Percentiles rank a stretch among this genome's conserved stretches.
Conservation (phyloP, 257 asterid genomes). For the Solanum commersonii region DNA sequence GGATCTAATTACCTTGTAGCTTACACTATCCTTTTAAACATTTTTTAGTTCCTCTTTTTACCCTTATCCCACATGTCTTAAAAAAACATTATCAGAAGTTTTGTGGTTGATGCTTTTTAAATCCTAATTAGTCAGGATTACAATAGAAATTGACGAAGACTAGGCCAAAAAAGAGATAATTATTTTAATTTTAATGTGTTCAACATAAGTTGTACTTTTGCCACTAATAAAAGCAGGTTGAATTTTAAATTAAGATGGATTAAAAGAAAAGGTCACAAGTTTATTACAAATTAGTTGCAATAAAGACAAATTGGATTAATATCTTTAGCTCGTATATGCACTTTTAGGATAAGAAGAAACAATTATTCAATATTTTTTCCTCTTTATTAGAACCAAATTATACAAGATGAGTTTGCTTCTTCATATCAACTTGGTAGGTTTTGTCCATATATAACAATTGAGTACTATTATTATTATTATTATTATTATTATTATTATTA, state of each 20-base stretch:
- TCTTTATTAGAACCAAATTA: not conserved
- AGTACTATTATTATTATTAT: not conserved
- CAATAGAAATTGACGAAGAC: not conserved
- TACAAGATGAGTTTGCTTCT: not conserved
- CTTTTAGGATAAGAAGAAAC: not conserved
- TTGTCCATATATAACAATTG: not conserved
- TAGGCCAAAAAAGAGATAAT: not conserved
- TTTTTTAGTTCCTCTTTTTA: not conserved
- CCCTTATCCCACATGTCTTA: not conserved
- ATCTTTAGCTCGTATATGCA: not conserved
- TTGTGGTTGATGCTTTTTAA: no score
- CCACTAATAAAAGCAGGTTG: not conserved
- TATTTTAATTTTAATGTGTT: not conserved
- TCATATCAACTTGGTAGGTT: not conserved
- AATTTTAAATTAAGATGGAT: not conserved
- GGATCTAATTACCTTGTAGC: not conserved
- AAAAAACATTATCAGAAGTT: not conserved
- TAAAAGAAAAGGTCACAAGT: not conserved
- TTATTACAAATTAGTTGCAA: not conserved
- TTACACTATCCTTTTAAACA: not conserved
- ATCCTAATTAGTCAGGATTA: not conserved
- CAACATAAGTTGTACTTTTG: not conserved
- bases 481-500: no score
- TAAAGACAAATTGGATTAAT: not conserved
- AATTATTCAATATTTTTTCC: not conserved